Percentiles rank a stretch among this genome's conserved stretches.
These are phyloP conservation scores for Fomitopsis pinicola DNA, from an alignment of 1,284 basidiomycete genomes.

Conservation along the genomic window DNA sequence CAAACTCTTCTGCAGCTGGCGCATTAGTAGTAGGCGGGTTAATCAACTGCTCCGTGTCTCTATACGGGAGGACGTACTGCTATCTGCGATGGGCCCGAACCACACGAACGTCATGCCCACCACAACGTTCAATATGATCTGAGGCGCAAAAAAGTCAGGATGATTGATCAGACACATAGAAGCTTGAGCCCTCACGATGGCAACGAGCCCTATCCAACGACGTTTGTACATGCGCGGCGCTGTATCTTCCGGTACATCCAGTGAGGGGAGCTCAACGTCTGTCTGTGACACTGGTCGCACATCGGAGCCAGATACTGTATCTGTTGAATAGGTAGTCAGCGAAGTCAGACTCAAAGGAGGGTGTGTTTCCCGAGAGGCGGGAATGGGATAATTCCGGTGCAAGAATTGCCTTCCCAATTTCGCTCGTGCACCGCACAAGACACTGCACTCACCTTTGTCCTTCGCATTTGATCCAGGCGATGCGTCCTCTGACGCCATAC, in stretches of 20 bases:
- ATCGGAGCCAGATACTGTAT: not conserved
- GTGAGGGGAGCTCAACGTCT: not conserved
- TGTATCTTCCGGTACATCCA: not conserved
- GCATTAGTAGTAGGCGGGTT: not conserved
- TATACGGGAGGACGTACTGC: slow-evolving; percentile 36
- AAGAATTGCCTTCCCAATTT: too few relatives aligned
- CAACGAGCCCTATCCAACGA: not conserved
- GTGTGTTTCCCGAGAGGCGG: too few relatives aligned
- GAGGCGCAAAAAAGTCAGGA: not conserved
- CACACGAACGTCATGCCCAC: slow-evolving; percentile 62
- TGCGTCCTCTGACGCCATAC: too few relatives aligned
- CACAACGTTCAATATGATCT: slow-evolving; percentile 60
- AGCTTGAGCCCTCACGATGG: not conserved
- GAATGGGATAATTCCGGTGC: too few relatives aligned
- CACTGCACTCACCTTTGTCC: too few relatives aligned
- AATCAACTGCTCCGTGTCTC: not conserved
- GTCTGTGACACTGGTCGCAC: not conserved
- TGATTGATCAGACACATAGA: not conserved
- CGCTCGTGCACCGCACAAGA: too few relatives aligned
- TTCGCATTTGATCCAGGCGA: too few relatives aligned
- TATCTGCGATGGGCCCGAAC: slow-evolving; percentile 75
- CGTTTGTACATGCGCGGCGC: not conserved
- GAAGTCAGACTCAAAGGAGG: too few relatives aligned
- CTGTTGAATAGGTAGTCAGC: too few relatives aligned
- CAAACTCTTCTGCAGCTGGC: slow-evolving; percentile 36